phyloP scores from a whole-genome alignment of 2,329 filamentous ascomycete species.

The Fusarium poae region DNA sequence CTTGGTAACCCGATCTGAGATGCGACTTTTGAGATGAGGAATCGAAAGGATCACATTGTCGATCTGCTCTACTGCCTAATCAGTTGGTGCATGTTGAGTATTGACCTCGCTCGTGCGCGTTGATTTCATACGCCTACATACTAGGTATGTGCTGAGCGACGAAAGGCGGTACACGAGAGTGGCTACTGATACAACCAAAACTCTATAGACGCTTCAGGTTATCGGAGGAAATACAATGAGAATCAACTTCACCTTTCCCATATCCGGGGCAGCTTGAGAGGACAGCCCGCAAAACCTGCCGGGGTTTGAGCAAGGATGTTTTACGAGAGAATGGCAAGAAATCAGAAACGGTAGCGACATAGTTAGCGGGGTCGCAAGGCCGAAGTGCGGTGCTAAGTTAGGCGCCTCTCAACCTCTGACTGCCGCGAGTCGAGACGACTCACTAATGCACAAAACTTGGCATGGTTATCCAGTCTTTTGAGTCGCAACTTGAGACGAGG shows the following conservation, averaged over 20 bases:
- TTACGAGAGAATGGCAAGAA: constrained; percentile 32
- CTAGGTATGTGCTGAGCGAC: constrained; percentile 11
- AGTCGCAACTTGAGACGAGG: constrained; percentile 23
- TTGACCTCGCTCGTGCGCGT: background rate
- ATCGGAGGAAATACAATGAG: constrained; percentile 31
- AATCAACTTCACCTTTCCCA: constrained; percentile 29
- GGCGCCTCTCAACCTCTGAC: constrained; percentile 39
- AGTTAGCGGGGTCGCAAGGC: constrained; percentile 32
- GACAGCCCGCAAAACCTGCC: constrained; percentile 28
- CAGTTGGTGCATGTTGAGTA: background rate
- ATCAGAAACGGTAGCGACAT: constrained; percentile 35
- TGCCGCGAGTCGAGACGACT: constrained; percentile 42
- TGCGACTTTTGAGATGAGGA: constrained; percentile 34
- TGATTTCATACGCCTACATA: background rate
- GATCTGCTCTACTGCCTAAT: constrained; percentile 13
- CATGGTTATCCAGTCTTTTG: constrained; percentile 6
- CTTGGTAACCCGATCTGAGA: constrained; percentile 41
- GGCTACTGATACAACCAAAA: background rate
- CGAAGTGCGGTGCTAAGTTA: constrained; percentile 14
- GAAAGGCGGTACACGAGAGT: constrained; percentile 11
- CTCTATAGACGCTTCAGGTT: background rate
- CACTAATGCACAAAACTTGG: constrained; percentile 12
- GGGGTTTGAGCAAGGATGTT: constrained; percentile 34
- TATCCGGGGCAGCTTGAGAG: constrained; percentile 46
- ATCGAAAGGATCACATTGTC: constrained; percentile 24